Base-by-base conservation (phyloP, 805 yeast genomes). In the Hanseniaspora mollemarum region DNA sequence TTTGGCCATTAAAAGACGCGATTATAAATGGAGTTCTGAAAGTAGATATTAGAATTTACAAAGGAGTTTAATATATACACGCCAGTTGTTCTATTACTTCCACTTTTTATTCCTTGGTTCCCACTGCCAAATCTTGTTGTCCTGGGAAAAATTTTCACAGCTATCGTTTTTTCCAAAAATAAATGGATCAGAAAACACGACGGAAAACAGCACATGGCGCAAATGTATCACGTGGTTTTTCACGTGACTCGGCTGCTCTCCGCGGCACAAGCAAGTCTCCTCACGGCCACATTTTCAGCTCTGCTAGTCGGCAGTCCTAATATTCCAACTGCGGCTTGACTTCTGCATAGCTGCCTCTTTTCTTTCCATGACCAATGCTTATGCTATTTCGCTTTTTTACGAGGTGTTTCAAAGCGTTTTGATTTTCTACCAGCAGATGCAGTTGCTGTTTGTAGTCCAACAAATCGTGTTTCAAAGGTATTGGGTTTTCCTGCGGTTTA, bases 1-100 rank as follows among this genome's bases (percentile, higher is more conserved):
- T 39, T 36, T 46, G n/a, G 45, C 51, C 51, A 46, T 46, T 9
- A n/a, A 32, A 32, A 32, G n/a, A n/a, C 7, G n/a, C 10, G n/a
- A 18, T 12, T 18, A 32, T 12, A 6, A 32, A 32, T 9, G 8
- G 18, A 12, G n/a, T 12, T 6, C 16, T 12, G 9, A 10, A 9
- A 9, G 10, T 9, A 32, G n/a, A 32, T 32, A n/a, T 32, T 32
- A n/a, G n/a, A n/a, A n/a, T n/a, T n/a, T n/a, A n/a, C n/a, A n/a
- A n/a, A n/a, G n/a, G n/a, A n/a, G n/a, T n/a, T n/a, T n/a, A n/a
- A n/a, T 9, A 28, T 28, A 28, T 9, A 28, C 32, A 36, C 22
- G 19, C 13, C 40, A 6, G 40, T 37, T 37, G 21, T 37, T 37
- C 40, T 37, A 18, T 37, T 7, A 19, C 7, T 37, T 32, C n/a